A percentile compares a stretch with the other conserved stretches of the same genome.
Evolutionary conservation across 768 basidiomycete species (phyloP).

Genomic region (Kwoniella bestiolae): DNA sequence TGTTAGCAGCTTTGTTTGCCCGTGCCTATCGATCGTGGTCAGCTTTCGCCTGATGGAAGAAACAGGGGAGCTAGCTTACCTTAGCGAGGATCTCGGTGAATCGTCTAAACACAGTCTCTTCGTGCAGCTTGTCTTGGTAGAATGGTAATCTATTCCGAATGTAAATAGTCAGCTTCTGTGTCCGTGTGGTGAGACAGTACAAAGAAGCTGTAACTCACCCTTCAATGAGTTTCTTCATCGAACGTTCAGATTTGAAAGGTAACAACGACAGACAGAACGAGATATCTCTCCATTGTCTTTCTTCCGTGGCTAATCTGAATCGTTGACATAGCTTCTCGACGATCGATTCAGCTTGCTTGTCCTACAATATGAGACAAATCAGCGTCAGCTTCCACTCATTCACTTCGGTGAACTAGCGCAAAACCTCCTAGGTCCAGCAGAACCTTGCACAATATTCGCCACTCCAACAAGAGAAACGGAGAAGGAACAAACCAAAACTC

Average conservation of each 20-base stretch:
- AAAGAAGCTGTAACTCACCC: slow-evolving; percentile 57
- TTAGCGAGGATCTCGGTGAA: slow-evolving; percentile 92
- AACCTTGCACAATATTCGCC: too few species aligned
- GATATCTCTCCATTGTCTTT: slow-evolving; percentile 96
- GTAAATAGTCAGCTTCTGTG: too few species aligned
- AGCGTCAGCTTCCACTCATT: too few species aligned
- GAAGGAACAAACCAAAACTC: slow-evolving; percentile 27
- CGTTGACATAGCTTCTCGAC: slow-evolving; percentile 97
- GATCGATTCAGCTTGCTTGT: slow-evolving; percentile 96
- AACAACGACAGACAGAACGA: slow-evolving; percentile 91
- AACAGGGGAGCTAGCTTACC: slow-evolving; percentile 59
- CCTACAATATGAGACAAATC: slow-evolving; percentile 62
- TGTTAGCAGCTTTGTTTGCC: slow-evolving; percentile 87
- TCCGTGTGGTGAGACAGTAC: too few species aligned
- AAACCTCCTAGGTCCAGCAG: too few species aligned
- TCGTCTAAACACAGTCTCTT: slow-evolving; percentile 73
- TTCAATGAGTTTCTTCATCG: slow-evolving; percentile 94
- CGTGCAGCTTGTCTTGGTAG: slow-evolving; percentile 96
- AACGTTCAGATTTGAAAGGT: slow-evolving; percentile 95
- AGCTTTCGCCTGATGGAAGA: neutral
- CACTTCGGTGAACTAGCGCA: too few species aligned
- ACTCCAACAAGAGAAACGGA: too few species aligned
- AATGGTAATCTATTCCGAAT: slow-evolving; percentile 67
- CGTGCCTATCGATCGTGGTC: slow-evolving; percentile 64
- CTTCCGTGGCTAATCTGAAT: slow-evolving; percentile 83